phyloP scores from a whole-genome alignment of 2,329 filamentous ascomycete genomes.

The Lachnellula arida region DNA sequence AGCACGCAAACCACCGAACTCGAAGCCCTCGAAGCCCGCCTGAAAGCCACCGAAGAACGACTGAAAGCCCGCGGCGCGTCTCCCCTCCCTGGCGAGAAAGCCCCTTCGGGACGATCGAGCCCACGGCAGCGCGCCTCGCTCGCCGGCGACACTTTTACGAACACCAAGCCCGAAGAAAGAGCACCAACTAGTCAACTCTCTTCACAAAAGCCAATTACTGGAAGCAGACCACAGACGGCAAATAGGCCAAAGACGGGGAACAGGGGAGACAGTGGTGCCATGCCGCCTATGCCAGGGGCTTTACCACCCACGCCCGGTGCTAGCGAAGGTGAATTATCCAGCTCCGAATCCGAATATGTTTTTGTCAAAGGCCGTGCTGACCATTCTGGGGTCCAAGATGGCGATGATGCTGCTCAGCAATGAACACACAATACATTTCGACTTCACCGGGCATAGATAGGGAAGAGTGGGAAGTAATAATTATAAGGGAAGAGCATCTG shows the following conservation, averaged over 20 bases:
- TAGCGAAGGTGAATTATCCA: conserved; percentile 31
- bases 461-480: neutral
- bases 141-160: conserved; percentile 18
- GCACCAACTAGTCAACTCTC: conserved; percentile 18
- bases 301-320: conserved; percentile 32
- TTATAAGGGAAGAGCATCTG: neutral
- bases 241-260: conserved; percentile 5
- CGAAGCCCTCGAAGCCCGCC: conserved; percentile 75
- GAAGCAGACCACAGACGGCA: conserved; percentile 5
- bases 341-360: conserved; percentile 27
- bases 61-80: conserved; percentile 43
- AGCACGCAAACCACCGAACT: conserved; percentile 72
- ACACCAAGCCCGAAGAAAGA: conserved; percentile 2
- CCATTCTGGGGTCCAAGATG: conserved; percentile 21
- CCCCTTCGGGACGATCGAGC: conserved; percentile 13
- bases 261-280: neutral
- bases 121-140: conserved; percentile 20
- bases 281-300: conserved; percentile 24
- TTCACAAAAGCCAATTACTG: conserved; percentile 5
- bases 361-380: conserved; percentile 24
- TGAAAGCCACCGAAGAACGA: conserved; percentile 80
- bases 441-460: neutral
- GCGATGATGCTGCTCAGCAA: conserved; percentile 17
- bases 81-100: neutral
- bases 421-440: conserved; percentile 6